phyloP scores from a whole-genome alignment of 345 rosid species.

The Draba incana region DNA sequence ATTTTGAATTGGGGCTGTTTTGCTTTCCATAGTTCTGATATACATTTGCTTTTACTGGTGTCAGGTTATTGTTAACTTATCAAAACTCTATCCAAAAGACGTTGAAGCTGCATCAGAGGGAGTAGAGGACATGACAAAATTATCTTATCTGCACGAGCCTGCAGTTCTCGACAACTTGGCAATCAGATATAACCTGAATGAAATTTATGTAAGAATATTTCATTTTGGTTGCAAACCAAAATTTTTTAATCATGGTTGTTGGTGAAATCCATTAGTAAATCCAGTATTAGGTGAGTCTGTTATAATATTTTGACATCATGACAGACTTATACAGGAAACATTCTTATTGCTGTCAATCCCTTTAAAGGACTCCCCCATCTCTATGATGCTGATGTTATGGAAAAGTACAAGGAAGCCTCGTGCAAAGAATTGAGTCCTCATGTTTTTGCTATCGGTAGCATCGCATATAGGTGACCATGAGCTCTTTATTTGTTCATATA shows the following conservation, averaged over 20 bases:
- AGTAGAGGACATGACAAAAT: conserved; percentile 90
- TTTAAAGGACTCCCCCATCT: conserved; percentile 69
- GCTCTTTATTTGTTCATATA: conserved; percentile 9
- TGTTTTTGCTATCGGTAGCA: conserved; percentile 83
- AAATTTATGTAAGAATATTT: conserved; percentile 70
- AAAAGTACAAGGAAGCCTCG: conserved; percentile 62
- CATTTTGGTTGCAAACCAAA: conserved; percentile 27
- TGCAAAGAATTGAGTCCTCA: conserved; percentile 69
- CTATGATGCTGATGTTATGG: conserved; percentile 63
- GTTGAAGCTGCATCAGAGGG: conserved; percentile 68
- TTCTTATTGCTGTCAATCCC: conserved; percentile 93
- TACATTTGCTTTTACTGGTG: conserved; percentile 15
- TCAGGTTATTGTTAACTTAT: conserved; percentile 60
- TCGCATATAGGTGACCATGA: conserved; percentile 68
- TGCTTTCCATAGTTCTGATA: conserved; percentile 22
- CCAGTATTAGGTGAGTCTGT: conserved; percentile 41
- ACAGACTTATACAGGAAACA: conserved; percentile 89
- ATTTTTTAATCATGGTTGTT: conserved; percentile 30
- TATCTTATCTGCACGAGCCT: conserved; percentile 87
- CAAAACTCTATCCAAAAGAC: conserved; percentile 63
- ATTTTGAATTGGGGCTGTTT: conserved; percentile 16
- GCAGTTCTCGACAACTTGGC: conserved; percentile 76
- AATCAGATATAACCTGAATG: conserved; percentile 57
- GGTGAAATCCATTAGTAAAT: conserved; percentile 33
- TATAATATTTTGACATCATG: conserved; percentile 55